Percentiles rank a stretch among this genome's conserved stretches.
Evolutionary conservation across 2,329 filamentous ascomycete species (phyloP).

Genomic region (Xylariales sp.): DNA sequence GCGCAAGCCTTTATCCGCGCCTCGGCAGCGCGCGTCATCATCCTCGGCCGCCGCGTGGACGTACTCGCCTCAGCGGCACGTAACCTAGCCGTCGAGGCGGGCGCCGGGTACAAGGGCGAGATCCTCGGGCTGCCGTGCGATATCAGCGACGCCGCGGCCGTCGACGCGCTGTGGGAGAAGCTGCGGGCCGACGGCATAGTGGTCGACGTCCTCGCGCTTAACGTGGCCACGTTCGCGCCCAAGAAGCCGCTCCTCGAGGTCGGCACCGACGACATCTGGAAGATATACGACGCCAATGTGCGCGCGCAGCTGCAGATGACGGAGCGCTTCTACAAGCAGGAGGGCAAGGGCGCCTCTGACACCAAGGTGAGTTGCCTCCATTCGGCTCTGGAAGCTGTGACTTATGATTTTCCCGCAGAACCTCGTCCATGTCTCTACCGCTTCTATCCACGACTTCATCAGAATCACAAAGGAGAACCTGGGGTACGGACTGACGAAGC

Average conservation of each 20-base stretch:
- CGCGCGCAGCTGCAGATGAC: conserved; percentile 49
- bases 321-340: conserved; percentile 52
- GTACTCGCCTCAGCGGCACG: conserved; percentile 49
- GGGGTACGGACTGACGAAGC: conserved; percentile 55
- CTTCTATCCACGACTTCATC: conserved; percentile 47
- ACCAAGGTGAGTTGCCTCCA: conserved; percentile 33
- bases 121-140: conserved; percentile 43
- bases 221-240: conserved; percentile 42
- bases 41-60: conserved; percentile 53
- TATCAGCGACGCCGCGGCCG: conserved; percentile 42
- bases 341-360: conserved; percentile 33
- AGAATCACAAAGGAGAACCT: conserved; percentile 48
- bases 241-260: conserved; percentile 42
- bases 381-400: not conserved
- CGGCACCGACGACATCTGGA: conserved; percentile 44
- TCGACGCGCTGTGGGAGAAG: conserved; percentile 49
- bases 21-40: conserved; percentile 52
- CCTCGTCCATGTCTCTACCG: conserved; percentile 29
- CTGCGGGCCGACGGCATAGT: conserved; percentile 39
- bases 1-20: conserved; percentile 66
- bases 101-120: conserved; percentile 22
- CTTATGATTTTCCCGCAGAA: not conserved
- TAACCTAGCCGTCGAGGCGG: conserved; percentile 37
- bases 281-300: conserved; percentile 47
- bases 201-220: conserved; percentile 53